phyloP scores from a whole-genome alignment of 345 rosid genomes.

The Camelina neglecta region DNA sequence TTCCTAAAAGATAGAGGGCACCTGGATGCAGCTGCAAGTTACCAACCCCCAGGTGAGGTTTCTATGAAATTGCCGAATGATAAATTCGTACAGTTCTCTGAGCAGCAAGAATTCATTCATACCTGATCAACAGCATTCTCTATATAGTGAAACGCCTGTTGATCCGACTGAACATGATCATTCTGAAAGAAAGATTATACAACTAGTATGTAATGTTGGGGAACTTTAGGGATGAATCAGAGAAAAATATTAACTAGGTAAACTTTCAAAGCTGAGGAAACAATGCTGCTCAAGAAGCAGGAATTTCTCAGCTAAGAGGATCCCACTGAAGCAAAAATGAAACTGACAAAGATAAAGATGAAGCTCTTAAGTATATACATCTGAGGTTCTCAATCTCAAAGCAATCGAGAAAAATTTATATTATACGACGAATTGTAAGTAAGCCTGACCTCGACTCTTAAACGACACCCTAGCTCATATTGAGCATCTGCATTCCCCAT shows the following conservation, averaged over 20 bases:
- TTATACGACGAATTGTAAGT: not conserved
- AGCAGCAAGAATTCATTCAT: slow-evolving; percentile 15
- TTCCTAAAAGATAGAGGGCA: slow-evolving; percentile 91
- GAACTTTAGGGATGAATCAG: not conserved
- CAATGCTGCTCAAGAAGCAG: not conserved
- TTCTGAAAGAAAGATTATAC: slow-evolving; percentile 48
- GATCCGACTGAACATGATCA: slow-evolving; percentile 79
- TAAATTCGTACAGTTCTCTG: not conserved
- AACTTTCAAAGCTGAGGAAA: not conserved
- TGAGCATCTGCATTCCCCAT: slow-evolving; percentile 96
- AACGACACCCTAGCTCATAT: slow-evolving; percentile 78
- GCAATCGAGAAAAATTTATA: not conserved
- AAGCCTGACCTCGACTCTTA: slow-evolving; percentile 78
- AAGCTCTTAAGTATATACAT: not conserved
- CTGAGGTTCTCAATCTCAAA: not conserved
- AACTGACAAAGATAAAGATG: slow-evolving; percentile 3
- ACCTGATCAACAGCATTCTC: slow-evolving; percentile 98
- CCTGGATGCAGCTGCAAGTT: slow-evolving; percentile 86
- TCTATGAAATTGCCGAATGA: not conserved
- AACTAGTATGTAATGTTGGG: not conserved
- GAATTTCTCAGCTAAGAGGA: slow-evolving; percentile 5
- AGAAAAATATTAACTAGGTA: slow-evolving; percentile 1
- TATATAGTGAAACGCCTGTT: slow-evolving; percentile 85
- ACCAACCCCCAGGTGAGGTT: slow-evolving; percentile 42
- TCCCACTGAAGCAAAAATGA: not conserved